These are phyloP conservation scores for Diaporthe caulivora DNA, from an alignment of 2,329 filamentous ascomycete genomes.

Conservation along the genomic window DNA sequence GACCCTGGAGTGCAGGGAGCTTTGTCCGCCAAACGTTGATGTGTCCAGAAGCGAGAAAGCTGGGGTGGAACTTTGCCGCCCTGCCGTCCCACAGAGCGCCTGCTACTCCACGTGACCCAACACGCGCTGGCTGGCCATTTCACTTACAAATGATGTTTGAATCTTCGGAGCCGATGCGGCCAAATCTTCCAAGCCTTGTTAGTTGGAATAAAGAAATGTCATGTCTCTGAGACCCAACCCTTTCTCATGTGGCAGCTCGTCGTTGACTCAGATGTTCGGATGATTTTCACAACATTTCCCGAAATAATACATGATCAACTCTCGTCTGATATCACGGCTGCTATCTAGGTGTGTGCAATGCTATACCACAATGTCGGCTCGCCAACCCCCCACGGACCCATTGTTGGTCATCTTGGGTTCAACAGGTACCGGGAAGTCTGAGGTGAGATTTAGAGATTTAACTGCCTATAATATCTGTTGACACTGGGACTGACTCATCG, in stretches of 20 bases:
- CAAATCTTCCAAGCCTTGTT: background rate
- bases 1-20: conserved; percentile 31
- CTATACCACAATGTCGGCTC: conserved; percentile 52
- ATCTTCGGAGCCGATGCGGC: conserved; percentile 15
- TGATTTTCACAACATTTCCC: background rate
- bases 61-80: conserved; percentile 15
- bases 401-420: conserved; percentile 88
- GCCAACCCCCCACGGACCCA: conserved; percentile 63
- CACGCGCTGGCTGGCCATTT: background rate
- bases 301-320: conserved; percentile 29
- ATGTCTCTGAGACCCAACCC: background rate
- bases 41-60: conserved; percentile 42
- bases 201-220: background rate
- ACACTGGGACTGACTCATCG: background rate
- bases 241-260: background rate
- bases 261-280: conserved; percentile 5
- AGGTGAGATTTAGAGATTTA: conserved; percentile 70
- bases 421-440: conserved; percentile 93
- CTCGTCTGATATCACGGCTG: conserved; percentile 10
- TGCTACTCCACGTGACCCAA: conserved; percentile 35
- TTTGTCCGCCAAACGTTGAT: conserved; percentile 42
- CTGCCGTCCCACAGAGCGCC: background rate
- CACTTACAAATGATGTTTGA: too few species aligned
- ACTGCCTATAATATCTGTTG: background rate
- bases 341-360: conserved; percentile 36